Evolutionary conservation across 139 green algal genomes (phyloP), one percentile per base, ranked within the genome.

Genomic region (Trebouxia sp.): DNA sequence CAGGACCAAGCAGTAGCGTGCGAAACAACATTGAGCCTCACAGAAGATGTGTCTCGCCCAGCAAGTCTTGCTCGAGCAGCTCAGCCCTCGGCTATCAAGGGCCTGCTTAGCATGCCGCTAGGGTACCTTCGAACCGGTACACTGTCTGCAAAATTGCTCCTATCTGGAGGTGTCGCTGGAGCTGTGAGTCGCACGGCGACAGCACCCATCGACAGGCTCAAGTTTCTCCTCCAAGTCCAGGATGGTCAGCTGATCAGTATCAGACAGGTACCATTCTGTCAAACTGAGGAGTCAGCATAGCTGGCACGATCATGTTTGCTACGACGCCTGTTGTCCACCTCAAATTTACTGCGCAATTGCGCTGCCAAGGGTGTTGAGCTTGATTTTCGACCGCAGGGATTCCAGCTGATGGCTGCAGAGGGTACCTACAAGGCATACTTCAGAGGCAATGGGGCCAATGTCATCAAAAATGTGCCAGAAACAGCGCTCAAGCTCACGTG

Each of bases 181-280:
- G 94, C 90, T 0, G 88, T 98, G 28, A 96, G 89, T 80, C 76
- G 95, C 0, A 96, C 94, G 28, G 88, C 91, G 39, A 98, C 95
- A 28, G 95, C 95, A 0, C 95, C 95, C 0, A 82, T 98, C 1
- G 95, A 98, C 87, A 85, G 95, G 35, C 45, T 98, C n/a, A 98
- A 98, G 85, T 96, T 98, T 88, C 85, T 98, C n/a, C 80, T 85
- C 41, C 85, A 88, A 75, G 88, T 96, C 24, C 87, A 97, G 51
- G 92, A 97, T 48, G 70, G 72, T 43, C 75, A 79, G n/a, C 87
- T 96, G 67, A 91, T 89, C 22, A 85, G 97, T 47, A 32, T 65
- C 47, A 78, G 93, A 56, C 62, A 72, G 62, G 62, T 72, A 72
- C 14, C n/a, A n/a, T n/a, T n/a, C n/a, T n/a, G n/a, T n/a, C n/a